phyloP scores from a whole-genome alignment of 768 basidiomycete species.

The Boletus huronensis region DNA sequence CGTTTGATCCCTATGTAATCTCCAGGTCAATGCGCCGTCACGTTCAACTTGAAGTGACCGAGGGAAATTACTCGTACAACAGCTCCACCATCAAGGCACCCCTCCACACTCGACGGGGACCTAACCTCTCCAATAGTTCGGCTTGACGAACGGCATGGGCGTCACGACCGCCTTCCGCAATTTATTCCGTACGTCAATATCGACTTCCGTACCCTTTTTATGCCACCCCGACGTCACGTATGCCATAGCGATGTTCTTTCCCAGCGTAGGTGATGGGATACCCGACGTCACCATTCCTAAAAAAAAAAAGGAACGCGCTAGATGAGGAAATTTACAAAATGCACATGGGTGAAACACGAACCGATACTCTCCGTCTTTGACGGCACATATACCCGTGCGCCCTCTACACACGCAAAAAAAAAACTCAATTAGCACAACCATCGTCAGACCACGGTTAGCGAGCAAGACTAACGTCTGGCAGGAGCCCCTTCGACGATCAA shows the following conservation, averaged over 20 bases:
- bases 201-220: slow-evolving; percentile 85
- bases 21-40: neutral
- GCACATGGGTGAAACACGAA: slow-evolving; percentile 29
- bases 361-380: slow-evolving; percentile 58
- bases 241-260: slow-evolving; percentile 94
- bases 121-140: slow-evolving; percentile 77
- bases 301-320: slow-evolving; percentile 18
- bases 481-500: slow-evolving; percentile 80
- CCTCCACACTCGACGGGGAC: too few species aligned
- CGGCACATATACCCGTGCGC: slow-evolving; percentile 67
- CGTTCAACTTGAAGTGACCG: neutral
- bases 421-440: neutral
- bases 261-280: slow-evolving; percentile 88
- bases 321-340: slow-evolving; percentile 3
- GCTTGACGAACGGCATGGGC: slow-evolving; percentile 84
- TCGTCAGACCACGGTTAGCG: neutral
- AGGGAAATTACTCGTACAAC: neutral
- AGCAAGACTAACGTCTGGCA: slow-evolving; percentile 60
- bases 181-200: slow-evolving; percentile 83
- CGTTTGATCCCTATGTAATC: neutral
- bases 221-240: slow-evolving; percentile 80
- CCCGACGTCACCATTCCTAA: slow-evolving; percentile 82
- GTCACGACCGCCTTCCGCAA: slow-evolving; percentile 68
- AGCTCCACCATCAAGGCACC: neutral
- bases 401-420: slow-evolving; percentile 50